These are phyloP conservation scores for Candida manassasensis DNA, from an alignment of 805 yeast genomes.

Conservation along the genomic window DNA sequence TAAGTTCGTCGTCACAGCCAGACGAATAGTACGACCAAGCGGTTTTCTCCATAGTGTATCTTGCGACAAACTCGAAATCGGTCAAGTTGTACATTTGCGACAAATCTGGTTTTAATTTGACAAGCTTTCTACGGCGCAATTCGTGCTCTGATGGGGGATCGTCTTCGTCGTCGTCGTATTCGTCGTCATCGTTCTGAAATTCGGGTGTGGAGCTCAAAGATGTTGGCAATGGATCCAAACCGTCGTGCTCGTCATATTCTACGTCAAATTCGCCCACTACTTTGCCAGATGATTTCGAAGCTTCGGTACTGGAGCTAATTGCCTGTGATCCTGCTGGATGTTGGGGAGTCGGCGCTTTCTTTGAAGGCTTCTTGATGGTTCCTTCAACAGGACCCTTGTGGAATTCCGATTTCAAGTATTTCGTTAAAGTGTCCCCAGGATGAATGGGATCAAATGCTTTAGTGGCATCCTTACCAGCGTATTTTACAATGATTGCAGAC, in stretches of 20 bases:
- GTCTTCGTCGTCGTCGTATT: constrained; percentile 33
- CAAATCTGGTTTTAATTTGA: constrained; percentile 58
- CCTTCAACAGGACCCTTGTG: constrained; percentile 33
- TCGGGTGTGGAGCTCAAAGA: constrained; percentile 3
- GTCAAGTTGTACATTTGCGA: constrained; percentile 67
- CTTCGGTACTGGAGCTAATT: not conserved
- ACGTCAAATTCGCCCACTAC: constrained; percentile 35
- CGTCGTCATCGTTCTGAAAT: constrained; percentile 22
- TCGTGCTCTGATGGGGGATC: constrained; percentile 27
- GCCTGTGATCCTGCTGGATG: constrained; percentile 3
- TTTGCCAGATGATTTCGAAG: constrained; percentile 1
- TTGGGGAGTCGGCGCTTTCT: constrained; percentile 8
- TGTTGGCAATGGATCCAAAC: constrained; percentile 8
- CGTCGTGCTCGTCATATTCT: constrained; percentile 40
- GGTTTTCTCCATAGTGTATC: constrained; percentile 61
- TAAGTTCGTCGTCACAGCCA: constrained; percentile 90
- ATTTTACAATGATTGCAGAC: constrained; percentile 47
- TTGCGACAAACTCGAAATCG: constrained; percentile 86
- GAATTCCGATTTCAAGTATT: constrained; percentile 47
- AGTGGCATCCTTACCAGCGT: constrained; percentile 56
- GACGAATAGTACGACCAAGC: constrained; percentile 94
- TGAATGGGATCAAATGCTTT: constrained; percentile 85
- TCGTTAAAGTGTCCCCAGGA: constrained; percentile 78
- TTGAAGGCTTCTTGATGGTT: constrained; percentile 3
- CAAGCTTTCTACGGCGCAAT: constrained; percentile 19